Percentiles rank a stretch among this genome's conserved stretches.
These are phyloP conservation scores for Rhizopogon vesiculosus DNA, from an alignment of 768 basidiomycete genomes.

Conservation along the genomic window DNA sequence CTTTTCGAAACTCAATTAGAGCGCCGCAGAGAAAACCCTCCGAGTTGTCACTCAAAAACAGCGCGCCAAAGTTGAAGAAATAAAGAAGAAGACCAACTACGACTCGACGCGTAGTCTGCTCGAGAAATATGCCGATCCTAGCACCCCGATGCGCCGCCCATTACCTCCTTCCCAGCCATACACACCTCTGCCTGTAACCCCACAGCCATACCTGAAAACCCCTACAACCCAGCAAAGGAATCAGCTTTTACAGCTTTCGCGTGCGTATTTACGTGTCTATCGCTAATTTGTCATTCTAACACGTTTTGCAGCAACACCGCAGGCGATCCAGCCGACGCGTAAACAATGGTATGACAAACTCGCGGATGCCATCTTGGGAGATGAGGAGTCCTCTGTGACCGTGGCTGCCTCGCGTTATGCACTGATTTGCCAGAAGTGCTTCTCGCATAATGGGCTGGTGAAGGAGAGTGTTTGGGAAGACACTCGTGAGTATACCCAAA, in stretches of 20 bases:
- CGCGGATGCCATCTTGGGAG: slow-evolving; percentile 83
- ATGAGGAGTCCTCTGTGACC: slow-evolving; percentile 52
- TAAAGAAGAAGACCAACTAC: slow-evolving; percentile 97
- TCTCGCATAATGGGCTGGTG: slow-evolving; percentile 83
- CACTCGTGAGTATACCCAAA: slow-evolving; percentile 54
- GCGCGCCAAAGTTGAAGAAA: slow-evolving; percentile 84
- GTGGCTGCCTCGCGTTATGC: slow-evolving; percentile 58
- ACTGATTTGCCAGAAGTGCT: slow-evolving; percentile 85
- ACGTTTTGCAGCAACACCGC: slow-evolving; percentile 28
- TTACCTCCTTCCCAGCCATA: slow-evolving; percentile 23
- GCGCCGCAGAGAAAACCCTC: slow-evolving; percentile 67
- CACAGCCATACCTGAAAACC: slow-evolving; percentile 14
- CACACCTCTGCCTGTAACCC: slow-evolving; percentile 26
- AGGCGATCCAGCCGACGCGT: slow-evolving; percentile 44
- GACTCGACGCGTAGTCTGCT: slow-evolving; percentile 87
- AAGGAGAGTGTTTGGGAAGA: slow-evolving; percentile 79
- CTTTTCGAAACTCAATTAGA: not conserved
- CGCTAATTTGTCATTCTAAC: slow-evolving; percentile 6
- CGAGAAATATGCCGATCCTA: slow-evolving; percentile 78
- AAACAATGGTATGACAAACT: slow-evolving; percentile 86
- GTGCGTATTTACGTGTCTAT: slow-evolving; percentile 22
- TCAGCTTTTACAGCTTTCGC: slow-evolving; percentile 33
- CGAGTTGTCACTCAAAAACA: slow-evolving; percentile 72
- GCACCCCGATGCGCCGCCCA: slow-evolving; percentile 41
- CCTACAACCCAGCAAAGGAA: slow-evolving; percentile 17